These are phyloP conservation scores for Trametes maxima DNA, from an alignment of 768 basidiomycete species.

Conservation along the genomic window DNA sequence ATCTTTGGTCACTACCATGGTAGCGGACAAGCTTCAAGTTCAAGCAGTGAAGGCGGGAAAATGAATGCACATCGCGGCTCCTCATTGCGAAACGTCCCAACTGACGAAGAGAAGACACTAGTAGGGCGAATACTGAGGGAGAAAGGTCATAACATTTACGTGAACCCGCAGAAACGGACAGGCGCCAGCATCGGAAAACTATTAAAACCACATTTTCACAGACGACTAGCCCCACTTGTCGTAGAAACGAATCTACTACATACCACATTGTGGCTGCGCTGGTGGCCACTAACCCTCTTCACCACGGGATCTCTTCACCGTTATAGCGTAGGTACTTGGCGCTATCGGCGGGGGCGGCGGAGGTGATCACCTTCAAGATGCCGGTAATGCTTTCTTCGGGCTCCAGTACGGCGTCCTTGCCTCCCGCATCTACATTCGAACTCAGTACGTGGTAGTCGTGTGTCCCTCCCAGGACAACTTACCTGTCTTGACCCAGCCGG, in stretches of 20 bases:
- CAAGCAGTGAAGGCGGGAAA: too few species aligned
- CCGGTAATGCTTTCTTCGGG: slow-evolving; percentile 8
- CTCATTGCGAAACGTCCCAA: too few species aligned
- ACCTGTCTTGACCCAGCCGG: slow-evolving; percentile 22
- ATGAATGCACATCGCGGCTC: too few species aligned
- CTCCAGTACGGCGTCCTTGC: slow-evolving; percentile 5
- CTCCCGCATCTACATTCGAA: slow-evolving; percentile 14
- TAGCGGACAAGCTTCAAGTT: too few species aligned
- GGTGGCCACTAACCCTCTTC: not conserved
- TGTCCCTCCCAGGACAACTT: not conserved
- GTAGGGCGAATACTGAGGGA: too few species aligned
- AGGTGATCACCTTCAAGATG: slow-evolving; percentile 8
- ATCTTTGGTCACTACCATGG: too few species aligned
- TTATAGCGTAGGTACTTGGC: slow-evolving; percentile 15
- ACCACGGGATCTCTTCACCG: slow-evolving; percentile 18
- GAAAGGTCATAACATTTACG: too few species aligned
- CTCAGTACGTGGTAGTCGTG: not conserved
- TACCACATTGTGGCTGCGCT: not conserved
- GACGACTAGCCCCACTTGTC: too few species aligned
- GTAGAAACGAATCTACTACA: not conserved
- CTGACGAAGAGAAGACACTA: too few species aligned
- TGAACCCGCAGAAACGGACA: too few species aligned
- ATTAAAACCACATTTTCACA: too few species aligned
- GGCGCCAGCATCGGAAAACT: too few species aligned
- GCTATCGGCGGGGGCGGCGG: not conserved